These are phyloP conservation scores for Nitzschia sp. DNA, from an alignment of 108 stramenopile species.

Conservation along the genomic window DNA sequence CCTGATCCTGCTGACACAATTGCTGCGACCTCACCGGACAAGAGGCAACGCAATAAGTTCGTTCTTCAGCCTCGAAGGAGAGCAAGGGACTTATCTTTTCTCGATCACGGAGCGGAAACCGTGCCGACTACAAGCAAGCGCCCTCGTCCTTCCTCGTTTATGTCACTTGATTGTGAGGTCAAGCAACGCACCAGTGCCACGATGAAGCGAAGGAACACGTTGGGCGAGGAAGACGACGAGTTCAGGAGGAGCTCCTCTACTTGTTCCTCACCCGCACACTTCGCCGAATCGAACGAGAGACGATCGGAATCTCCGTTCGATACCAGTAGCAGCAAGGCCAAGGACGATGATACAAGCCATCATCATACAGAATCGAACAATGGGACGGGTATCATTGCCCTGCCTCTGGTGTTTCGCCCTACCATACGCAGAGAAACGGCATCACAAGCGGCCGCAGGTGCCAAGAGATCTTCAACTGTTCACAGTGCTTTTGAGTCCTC, in stretches of 20 bases:
- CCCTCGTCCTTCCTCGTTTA: background rate
- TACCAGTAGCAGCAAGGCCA: background rate
- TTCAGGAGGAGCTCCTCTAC: background rate
- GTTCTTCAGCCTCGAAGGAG: background rate
- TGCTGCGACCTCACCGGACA: background rate
- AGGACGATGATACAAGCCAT: background rate
- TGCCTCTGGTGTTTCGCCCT: slow-evolving; percentile 15
- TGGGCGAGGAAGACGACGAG: background rate
- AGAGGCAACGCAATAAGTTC: background rate
- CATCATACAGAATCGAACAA: background rate
- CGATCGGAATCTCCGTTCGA: background rate
- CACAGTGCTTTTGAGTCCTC: background rate
- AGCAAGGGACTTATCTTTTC: background rate
- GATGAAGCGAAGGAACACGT: background rate
- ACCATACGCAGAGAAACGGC: background rate
- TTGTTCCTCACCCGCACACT: background rate
- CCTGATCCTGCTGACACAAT: background rate
- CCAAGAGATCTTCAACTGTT: background rate
- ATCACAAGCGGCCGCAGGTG: background rate
- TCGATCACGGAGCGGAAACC: background rate
- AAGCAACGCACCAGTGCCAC: no score
- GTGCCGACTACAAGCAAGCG: slow-evolving; percentile 2
- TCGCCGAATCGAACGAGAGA: background rate
- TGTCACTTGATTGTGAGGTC: slow-evolving; percentile 2
- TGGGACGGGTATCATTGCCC: background rate